These are phyloP conservation scores for Yamadazyma paraphyllophila DNA, from an alignment of 805 yeast species.

Conservation along the genomic window DNA sequence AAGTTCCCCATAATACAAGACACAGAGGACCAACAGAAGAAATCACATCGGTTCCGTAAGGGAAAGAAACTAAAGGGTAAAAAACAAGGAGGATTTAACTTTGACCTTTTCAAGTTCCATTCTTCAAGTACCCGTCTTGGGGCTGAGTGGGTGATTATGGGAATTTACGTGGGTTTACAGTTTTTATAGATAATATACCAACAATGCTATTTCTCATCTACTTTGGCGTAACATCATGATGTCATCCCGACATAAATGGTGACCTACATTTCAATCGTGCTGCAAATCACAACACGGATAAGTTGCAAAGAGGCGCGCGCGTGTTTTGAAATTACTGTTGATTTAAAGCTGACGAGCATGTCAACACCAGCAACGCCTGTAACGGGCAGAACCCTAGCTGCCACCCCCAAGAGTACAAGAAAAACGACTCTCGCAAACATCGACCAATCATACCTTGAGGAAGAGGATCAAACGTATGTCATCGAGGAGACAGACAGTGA, in stretches of 20 bases:
- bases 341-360: not conserved
- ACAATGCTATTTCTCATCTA: too few relatives aligned
- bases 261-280: too few relatives aligned
- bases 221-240: too few relatives aligned
- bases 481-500: conserved; percentile 19
- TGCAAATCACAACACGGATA: too few relatives aligned
- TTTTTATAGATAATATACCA: too few relatives aligned
- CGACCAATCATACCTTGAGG: conserved; percentile 34
- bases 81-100: not conserved
- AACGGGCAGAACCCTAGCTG: not conserved
- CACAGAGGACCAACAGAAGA: not conserved
- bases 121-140: not conserved
- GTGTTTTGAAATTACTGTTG: not conserved
- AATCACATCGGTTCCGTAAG: not conserved
- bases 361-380: conserved; percentile 4
- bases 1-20: not conserved
- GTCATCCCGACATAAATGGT: too few relatives aligned
- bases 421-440: conserved; percentile 12
- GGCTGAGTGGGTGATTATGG: not conserved
- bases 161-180: not conserved
- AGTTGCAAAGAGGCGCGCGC: too few relatives aligned
- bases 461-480: conserved; percentile 38
- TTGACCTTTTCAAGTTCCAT: not conserved
- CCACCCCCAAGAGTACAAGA: conserved; percentile 13
- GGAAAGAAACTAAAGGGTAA: not conserved